These are phyloP conservation scores for Pestalotiopsis sp. DNA, from an alignment of 2,329 filamentous ascomycete species.

Conservation along the genomic window DNA sequence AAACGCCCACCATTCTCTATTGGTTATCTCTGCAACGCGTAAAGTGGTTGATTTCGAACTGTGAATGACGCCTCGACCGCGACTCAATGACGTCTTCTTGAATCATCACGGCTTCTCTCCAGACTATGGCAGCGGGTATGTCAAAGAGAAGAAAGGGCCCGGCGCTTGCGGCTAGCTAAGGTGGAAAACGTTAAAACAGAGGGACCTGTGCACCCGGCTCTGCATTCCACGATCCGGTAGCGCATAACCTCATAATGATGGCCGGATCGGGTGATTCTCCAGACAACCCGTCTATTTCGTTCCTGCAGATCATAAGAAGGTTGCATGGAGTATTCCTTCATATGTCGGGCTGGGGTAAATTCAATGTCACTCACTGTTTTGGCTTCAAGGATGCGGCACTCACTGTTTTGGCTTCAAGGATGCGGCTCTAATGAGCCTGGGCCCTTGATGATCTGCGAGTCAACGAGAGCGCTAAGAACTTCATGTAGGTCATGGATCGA, in stretches of 20 bases:
- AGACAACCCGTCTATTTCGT: background rate
- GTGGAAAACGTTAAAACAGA: background rate
- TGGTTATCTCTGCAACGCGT: background rate
- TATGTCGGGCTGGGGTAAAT: background rate
- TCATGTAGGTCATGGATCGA: conserved; percentile 4
- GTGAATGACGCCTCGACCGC: conserved; percentile 1
- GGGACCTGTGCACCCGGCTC: background rate
- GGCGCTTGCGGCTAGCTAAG: background rate
- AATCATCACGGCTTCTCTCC: background rate
- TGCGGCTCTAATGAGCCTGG: background rate
- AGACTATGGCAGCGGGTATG: background rate
- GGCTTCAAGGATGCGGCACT: background rate
- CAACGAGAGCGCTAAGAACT: conserved; percentile 1
- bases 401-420: background rate
- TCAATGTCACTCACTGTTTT: background rate
- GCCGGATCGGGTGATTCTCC: background rate
- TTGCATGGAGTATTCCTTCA: background rate
- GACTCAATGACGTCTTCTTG: conserved; percentile 3
- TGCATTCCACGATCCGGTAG: background rate
- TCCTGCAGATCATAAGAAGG: background rate
- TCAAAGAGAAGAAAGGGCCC: background rate
- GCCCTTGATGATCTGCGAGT: background rate
- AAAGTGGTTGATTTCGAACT: background rate
- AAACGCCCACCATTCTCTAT: background rate
- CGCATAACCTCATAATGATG: background rate